Conservation (phyloP, 176 grass and related monocot species). For the Eremochloa ophiuroides region DNA sequence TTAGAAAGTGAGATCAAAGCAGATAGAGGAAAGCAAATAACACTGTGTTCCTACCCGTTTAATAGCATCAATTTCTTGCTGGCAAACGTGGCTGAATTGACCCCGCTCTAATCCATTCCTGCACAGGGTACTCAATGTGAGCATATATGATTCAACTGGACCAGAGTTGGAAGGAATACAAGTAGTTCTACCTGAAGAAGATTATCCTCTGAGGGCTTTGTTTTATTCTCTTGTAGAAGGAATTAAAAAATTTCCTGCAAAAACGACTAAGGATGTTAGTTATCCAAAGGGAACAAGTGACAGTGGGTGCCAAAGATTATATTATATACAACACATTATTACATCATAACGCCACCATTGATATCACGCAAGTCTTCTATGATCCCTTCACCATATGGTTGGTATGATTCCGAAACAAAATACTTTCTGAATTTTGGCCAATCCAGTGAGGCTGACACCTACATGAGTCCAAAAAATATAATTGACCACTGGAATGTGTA, state of each 20-base stretch:
- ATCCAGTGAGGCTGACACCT: neutral
- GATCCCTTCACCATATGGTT: neutral
- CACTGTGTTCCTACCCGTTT: no score
- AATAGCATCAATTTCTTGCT: neutral
- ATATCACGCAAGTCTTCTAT: neutral
- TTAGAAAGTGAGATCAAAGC: no score
- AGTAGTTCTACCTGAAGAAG: neutral
- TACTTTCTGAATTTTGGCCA: constrained; percentile 5
- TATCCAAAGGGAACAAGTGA: neutral
- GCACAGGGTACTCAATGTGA: neutral
- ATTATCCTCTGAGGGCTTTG: neutral
- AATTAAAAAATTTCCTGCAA: neutral
- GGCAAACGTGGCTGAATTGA: neutral
- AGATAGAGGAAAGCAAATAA: no score
- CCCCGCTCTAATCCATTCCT: neutral
- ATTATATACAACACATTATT: neutral
- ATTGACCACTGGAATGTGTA: neutral
- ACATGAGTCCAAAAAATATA: neutral
- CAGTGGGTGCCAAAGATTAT: neutral
- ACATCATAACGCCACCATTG: neutral
- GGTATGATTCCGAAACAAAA: neutral
- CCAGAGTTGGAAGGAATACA: neutral
- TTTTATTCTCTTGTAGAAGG: neutral
- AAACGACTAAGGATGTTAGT: neutral
- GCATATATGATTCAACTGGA: neutral